Evolutionary conservation across 192 early-diverging fungal genomes (phyloP), one percentile per base, ranked within the genome.

Genomic region (Rhizophagus sp.): DNA sequence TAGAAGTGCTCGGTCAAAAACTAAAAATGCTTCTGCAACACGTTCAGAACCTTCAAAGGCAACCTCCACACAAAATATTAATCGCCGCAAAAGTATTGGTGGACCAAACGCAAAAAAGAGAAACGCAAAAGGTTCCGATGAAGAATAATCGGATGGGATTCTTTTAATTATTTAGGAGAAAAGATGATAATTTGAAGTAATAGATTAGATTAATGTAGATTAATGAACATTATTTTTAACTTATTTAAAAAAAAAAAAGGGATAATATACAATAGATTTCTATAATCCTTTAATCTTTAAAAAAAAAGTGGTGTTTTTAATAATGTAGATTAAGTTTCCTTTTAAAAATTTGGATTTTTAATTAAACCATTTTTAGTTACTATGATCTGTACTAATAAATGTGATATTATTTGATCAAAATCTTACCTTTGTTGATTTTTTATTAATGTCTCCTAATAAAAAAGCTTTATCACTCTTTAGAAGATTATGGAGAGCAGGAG

Each of bases 401-500:
- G 9, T 0, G 44, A 47, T 47, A 47, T 47, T 47, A 12, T 47
- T 47, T 44, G 41, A 47, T 47, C 44, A 47, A 12, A 47, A 10
- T 12, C 11, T 47, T 44, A 44, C 41, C 10, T 44, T 44, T 44
- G 10, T 17, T 57, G 22, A 57, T 57, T 41, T 41, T 41, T 41
- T 41, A 19, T 57, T 57, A 30, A 57, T 22, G 5, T 0, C 52
- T 22, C 52, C 4, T 52, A 17, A 13, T 52, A 52, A 57, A 22
- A 57, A 57, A 19, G 50, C 50, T 57, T 57, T 19, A 19, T 75
- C 73, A 3, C 22, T 75, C 7, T 75, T 34, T 33, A 47, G 73
- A 24, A 24, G 33, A 75, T 62, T 75, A 30, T 34, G 49, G 50
- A 25, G 73, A 62, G 73, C 73, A 30, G 73, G 73, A 33, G 50